phyloP scores from a whole-genome alignment of 768 basidiomycete genomes.

The Lyophyllum shimeji region DNA sequence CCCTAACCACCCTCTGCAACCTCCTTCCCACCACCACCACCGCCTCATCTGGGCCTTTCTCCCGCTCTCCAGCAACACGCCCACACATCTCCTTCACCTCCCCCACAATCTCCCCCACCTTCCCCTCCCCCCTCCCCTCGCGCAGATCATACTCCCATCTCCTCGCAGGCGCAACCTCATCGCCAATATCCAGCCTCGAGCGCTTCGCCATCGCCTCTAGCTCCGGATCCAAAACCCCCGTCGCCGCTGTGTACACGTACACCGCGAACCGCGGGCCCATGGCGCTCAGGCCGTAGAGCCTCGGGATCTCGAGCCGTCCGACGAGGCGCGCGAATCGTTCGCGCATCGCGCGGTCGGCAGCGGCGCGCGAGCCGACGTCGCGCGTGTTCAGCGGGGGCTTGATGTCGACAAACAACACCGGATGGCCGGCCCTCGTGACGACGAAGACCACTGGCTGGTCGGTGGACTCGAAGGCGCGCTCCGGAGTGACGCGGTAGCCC shows the following conservation, averaged over 20 bases:
- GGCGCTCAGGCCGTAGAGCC: slow-evolving; percentile 25
- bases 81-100: neutral
- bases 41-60: no score
- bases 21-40: no score
- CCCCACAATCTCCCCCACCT: slow-evolving; percentile 6
- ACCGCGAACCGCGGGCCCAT: slow-evolving; percentile 24
- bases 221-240: slow-evolving; percentile 8
- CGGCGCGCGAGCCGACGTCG: slow-evolving; percentile 14
- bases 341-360: slow-evolving; percentile 27
- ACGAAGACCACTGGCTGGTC: neutral
- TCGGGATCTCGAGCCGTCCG: slow-evolving; percentile 14
- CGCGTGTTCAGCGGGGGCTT: neutral
- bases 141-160: slow-evolving; percentile 26
- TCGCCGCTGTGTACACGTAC: slow-evolving; percentile 18
- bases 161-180: slow-evolving; percentile 24
- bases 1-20: no score
- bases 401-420: neutral
- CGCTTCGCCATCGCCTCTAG: slow-evolving; percentile 16
- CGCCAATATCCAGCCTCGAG: slow-evolving; percentile 11
- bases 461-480: neutral
- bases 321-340: slow-evolving; percentile 17
- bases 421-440: neutral
- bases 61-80: neutral
- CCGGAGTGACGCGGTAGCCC: neutral
- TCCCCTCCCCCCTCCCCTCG: slow-evolving; percentile 13